A percentile compares a stretch with the other conserved stretches of the same genome.
These are phyloP conservation scores for Suillus brevipes DNA, from an alignment of 768 basidiomycete species.

Conservation along the genomic window DNA sequence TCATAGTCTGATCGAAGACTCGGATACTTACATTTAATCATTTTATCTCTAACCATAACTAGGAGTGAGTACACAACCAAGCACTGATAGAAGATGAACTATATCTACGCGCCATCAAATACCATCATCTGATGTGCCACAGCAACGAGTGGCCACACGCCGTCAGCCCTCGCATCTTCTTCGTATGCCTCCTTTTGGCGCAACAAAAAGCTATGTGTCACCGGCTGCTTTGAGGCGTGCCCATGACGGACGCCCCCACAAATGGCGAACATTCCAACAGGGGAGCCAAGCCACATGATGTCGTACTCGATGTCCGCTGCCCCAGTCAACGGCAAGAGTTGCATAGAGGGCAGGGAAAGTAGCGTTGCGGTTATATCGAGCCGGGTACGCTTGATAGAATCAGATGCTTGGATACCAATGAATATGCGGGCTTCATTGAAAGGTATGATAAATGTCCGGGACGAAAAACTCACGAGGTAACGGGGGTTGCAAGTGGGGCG, in stretches of 20 bases:
- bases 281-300: slow-evolving; percentile 30
- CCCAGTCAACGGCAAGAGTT: slow-evolving; percentile 11
- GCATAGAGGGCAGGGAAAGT: slow-evolving; percentile 27
- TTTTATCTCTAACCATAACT: slow-evolving; percentile 1
- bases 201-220: slow-evolving; percentile 32
- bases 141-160: slow-evolving; percentile 32
- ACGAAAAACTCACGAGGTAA: slow-evolving; percentile 20
- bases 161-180: slow-evolving; percentile 30
- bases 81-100: background rate
- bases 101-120: slow-evolving; percentile 15
- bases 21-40: background rate
- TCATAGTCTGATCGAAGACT: background rate
- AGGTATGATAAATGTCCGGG: background rate
- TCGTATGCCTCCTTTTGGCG: slow-evolving; percentile 29
- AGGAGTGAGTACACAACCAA: background rate
- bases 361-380: slow-evolving; percentile 29
- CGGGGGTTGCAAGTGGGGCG: slow-evolving; percentile 6
- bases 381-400: slow-evolving; percentile 20
- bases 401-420: slow-evolving; percentile 4
- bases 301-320: slow-evolving; percentile 28
- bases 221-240: slow-evolving; percentile 16
- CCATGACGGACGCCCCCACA: slow-evolving; percentile 19
- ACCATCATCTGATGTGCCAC: slow-evolving; percentile 33
- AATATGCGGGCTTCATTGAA: background rate
- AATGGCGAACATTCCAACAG: slow-evolving; percentile 29